Evolutionary conservation across 768 basidiomycete species (phyloP), one percentile per base, ranked within the genome.

Genomic region (Boletellus ananas): DNA sequence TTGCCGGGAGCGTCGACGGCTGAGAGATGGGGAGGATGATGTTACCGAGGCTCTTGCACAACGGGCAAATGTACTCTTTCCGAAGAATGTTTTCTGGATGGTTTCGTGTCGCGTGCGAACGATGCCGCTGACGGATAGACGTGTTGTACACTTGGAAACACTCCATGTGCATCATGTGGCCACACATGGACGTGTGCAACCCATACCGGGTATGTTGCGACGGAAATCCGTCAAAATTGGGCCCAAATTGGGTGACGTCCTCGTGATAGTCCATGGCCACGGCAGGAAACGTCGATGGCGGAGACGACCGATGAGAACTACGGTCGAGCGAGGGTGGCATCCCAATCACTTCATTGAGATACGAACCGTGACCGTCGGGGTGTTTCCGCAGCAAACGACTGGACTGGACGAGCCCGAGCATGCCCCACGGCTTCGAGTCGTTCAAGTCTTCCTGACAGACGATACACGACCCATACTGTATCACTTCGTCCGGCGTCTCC

Each of bases 11-110:
- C 20, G 75, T 65, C 33, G 72, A 76, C 0, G 83, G 74, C 12
- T 74, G 73, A 5, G 79, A 74, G 16, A 94, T 84, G 0, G 96
- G 96, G 1, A 99, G 76, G 36, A 99, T 85, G 27, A 93, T 83
- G 66, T 99, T 99, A 3, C 95, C 94, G 6, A 97, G 74, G 58
- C 90, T 93, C 71, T 98, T 98, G 75, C 96, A 99, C 4, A 99
- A 72, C 1, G 96, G 96, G 59, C 96, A 99, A 41, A 97, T 89
- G 70, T 86, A 98, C 61, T 99, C 96, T 58, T 88, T 87, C 35
- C 96, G 79, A 14, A 87, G 83, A n/a, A 94, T 91, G 59, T 84
- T 88, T 65, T 98, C 95, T 0, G 96, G 94, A 62, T 96, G 95
- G 56, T 94, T 92, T 34, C 96, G 75, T 6, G 92, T 92, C 6